Evolutionary conservation across 179 eudicot genomes (phyloP), one percentile per base, ranked within the genome.

Genomic region (Patellifolia procumbens): DNA sequence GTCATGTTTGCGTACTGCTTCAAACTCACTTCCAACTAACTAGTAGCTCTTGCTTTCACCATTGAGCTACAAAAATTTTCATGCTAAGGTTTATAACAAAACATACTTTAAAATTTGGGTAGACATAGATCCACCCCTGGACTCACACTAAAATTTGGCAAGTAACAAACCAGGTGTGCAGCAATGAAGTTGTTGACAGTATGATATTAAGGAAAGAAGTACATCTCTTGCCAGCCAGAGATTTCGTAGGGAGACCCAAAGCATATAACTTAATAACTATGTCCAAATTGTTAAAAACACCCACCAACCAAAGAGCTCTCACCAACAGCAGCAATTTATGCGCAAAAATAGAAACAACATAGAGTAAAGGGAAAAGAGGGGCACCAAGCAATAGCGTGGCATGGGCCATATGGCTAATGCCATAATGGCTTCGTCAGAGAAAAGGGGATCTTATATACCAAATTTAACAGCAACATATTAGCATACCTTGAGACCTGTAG

Each of bases 401-500:
- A 66, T 5, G n/a, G n/a, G n/a, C n/a, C n/a, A n/a, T n/a, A n/a
- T n/a, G 31, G 35, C 76, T 64, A 55, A 56, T 51, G 32, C 70
- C 35, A 71, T 29, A n/a, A 68, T 20, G 24, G 43, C 65, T 60
- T 35, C 39, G 31, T 29, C 32, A 17, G 29, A 15, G 60, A 39
- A 42, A 29, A 45, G 13, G 12, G 58, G 53, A 32, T 10, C 61
- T 48, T 39, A 51, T 61, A 60, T 20, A 60, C 55, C 43, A 69
- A 62, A 76, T 48, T 68, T 43, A 62, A 79, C n/a, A 58, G 81
- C 29, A 67, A 61, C 78, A 78, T 22, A 42, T 73, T 43, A 68
- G 84, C 87, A 78, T 85, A 91, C 96, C 96, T 86, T 83, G 89
- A 76, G 93, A 83, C 85, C 96, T 91, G 91, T 89, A 91, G 65